phyloP scores from a whole-genome alignment of 176 grass and related monocot species.

The Elymus sibiricus region DNA sequence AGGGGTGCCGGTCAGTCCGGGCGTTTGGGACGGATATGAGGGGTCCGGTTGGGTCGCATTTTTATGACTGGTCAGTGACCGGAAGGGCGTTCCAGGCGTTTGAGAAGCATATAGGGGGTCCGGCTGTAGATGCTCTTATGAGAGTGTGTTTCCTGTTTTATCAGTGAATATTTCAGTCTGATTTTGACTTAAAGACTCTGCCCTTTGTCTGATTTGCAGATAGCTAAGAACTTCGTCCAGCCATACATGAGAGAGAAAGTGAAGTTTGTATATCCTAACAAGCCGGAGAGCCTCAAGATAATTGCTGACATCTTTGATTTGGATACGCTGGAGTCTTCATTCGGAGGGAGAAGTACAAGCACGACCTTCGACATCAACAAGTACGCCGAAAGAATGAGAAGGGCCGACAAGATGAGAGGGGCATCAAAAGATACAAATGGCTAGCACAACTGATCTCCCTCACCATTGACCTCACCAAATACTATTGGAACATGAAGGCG shows the following conservation, averaged over 20 bases:
- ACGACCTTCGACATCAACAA: constrained; percentile 22
- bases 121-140: no score
- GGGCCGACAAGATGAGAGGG: constrained; percentile 24
- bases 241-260: constrained; percentile 29
- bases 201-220: constrained; percentile 4
- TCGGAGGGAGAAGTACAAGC: constrained; percentile 32
- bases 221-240: constrained; percentile 40
- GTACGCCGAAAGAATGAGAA: constrained; percentile 47
- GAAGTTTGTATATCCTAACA: constrained; percentile 42
- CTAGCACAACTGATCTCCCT: neutral
- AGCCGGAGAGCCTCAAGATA: constrained; percentile 39
- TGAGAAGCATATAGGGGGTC: no score
- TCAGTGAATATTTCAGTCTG: neutral
- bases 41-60: no score
- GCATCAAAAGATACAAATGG: neutral
- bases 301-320: constrained; percentile 40
- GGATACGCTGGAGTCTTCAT: constrained; percentile 37
- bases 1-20: no score
- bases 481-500: no score
- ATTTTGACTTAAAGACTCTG: neutral
- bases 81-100: no score
- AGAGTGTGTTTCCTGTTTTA: neutral
- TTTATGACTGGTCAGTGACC: no score
- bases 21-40: no score
- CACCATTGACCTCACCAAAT: neutral